Evolutionary conservation across 768 basidiomycete species (phyloP).

Genomic region (Lentinula guzmanii): DNA sequence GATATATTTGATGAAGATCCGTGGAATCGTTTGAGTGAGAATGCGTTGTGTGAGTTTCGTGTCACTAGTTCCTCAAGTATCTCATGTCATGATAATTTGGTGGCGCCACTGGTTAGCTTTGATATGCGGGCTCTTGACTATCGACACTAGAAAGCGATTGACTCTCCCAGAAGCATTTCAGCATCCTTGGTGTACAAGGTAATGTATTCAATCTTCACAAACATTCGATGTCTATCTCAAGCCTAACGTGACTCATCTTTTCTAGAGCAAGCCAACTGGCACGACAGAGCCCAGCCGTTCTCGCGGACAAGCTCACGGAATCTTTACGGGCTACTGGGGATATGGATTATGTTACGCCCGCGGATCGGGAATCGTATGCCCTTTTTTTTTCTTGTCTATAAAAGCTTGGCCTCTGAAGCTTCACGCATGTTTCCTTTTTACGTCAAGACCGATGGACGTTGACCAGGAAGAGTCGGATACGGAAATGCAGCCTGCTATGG

Average conservation of each 20-base stretch:
- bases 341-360: conserved; percentile 63
- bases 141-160: conserved; percentile 65
- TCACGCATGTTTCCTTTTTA: background rate
- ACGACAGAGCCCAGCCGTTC: conserved; percentile 35
- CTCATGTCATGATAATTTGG: background rate
- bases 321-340: conserved; percentile 67
- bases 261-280: conserved; percentile 67
- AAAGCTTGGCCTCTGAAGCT: background rate
- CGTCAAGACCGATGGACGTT: conserved; percentile 30
- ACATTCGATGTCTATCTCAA: no score
- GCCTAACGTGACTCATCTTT: background rate
- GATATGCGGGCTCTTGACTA: conserved; percentile 64
- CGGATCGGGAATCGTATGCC: conserved; percentile 17
- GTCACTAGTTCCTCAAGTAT: background rate
- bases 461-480: conserved; percentile 42
- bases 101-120: conserved; percentile 46
- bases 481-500: conserved; percentile 47
- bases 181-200: conserved; percentile 79
- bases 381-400: background rate
- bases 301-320: conserved; percentile 70
- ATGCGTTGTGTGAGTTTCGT: conserved; percentile 55
- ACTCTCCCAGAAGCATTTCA: conserved; percentile 41
- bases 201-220: background rate
- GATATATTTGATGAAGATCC: conserved; percentile 70
- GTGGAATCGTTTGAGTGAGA: conserved; percentile 62